Conservation (phyloP, 768 basidiomycete genomes). For the Inosperma sp. region DNA sequence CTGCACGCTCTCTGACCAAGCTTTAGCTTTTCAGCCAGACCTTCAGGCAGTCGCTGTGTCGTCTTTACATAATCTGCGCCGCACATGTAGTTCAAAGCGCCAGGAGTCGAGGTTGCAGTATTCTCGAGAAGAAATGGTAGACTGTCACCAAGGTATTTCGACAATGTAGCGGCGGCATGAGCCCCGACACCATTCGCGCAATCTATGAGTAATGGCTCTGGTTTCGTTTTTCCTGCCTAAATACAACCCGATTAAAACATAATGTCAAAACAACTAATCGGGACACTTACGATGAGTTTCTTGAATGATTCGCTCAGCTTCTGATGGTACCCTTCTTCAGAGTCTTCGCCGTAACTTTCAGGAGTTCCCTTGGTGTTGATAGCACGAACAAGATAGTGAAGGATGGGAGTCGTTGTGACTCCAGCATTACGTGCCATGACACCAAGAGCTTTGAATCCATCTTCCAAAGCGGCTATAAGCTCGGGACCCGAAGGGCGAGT, state of each 20-base stretch:
- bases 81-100: constrained; percentile 79
- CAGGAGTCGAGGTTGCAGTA: constrained; percentile 55
- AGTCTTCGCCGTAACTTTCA: constrained; percentile 75
- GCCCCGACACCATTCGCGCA: constrained; percentile 99
- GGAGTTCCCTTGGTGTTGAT: constrained; percentile 82
- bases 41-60: constrained; percentile 78
- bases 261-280: not conserved
- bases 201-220: constrained; percentile 73
- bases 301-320: constrained; percentile 83
- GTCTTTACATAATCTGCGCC: constrained; percentile 99
- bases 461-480: constrained; percentile 72
- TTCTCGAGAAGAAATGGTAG: constrained; percentile 69
- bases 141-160: constrained; percentile 51
- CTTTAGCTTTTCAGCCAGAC: constrained; percentile 55
- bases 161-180: constrained; percentile 58
- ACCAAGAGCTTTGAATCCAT: constrained; percentile 73
- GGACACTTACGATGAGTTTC: constrained; percentile 70
- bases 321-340: constrained; percentile 75
- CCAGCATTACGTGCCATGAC: constrained; percentile 71
- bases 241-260: constrained; percentile 2
- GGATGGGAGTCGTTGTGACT: constrained; percentile 87
- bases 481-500: constrained; percentile 83
- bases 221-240: constrained; percentile 55
- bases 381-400: constrained; percentile 90
- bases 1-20: constrained; percentile 84